Percentiles rank a stretch among this genome's conserved stretches.
These are phyloP conservation scores for Sporothrix euskadiensis DNA, from an alignment of 2,329 filamentous ascomycete genomes.

Conservation along the genomic window DNA sequence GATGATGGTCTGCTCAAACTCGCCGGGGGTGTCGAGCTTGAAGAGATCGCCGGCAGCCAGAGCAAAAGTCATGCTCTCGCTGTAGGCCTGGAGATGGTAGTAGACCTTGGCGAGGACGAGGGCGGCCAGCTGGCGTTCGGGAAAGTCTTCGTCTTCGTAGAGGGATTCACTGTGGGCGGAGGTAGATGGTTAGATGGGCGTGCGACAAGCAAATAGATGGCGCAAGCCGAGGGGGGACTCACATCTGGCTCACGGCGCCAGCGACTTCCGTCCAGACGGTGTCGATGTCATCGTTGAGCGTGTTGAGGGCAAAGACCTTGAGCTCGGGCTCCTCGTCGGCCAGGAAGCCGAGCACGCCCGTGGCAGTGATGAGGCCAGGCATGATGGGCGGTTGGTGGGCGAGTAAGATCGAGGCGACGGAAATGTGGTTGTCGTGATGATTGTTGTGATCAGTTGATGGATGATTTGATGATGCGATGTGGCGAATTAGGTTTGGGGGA, in stretches of 20 bases:
- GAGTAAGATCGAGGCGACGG: no score
- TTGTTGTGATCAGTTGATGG: not conserved
- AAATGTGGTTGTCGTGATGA: not conserved
- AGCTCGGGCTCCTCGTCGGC: conserved; percentile 92
- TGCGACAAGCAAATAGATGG: not conserved
- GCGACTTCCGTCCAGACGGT: conserved; percentile 98
- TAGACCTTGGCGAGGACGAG: conserved; percentile 97
- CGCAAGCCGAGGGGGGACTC: conserved; percentile 35
- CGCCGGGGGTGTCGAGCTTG: conserved; percentile 83
- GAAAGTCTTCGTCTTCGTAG: conserved; percentile 94
- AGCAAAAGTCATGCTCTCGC: conserved; percentile 98
- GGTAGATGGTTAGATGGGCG: conserved; percentile 21
- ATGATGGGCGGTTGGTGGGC: conserved; percentile 54
- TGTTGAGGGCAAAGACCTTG: conserved; percentile 91
- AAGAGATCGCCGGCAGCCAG: conserved; percentile 93
- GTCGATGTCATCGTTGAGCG: conserved; percentile 94
- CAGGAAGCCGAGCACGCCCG: conserved; percentile 91
- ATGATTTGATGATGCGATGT: not conserved
- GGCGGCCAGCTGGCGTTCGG: conserved; percentile 89
- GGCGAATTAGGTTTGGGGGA: not conserved
- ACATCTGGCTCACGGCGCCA: conserved; percentile 91
- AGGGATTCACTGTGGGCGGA: conserved; percentile 73
- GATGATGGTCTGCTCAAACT: conserved; percentile 99
- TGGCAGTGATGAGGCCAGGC: conserved; percentile 92
- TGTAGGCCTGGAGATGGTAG: conserved; percentile 97